Evolutionary conservation across 1,139 yeast species (phyloP), one percentile per base, ranked within the genome.

Genomic region (Candida freyschussii): DNA sequence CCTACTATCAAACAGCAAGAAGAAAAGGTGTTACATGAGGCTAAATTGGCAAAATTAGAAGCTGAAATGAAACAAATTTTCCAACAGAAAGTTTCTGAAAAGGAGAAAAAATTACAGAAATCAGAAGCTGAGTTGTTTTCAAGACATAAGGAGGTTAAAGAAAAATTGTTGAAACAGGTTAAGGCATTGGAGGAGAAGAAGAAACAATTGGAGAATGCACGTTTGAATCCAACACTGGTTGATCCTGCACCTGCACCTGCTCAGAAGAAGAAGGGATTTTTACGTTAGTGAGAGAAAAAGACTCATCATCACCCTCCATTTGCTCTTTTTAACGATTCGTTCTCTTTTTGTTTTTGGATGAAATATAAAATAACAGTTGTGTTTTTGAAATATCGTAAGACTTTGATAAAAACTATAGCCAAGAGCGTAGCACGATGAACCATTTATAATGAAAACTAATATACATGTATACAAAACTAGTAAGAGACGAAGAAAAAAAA

Each of bases 131-230:
- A 93, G 62, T 74, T 93, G 55, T 91, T 91, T 60, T 77, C 94
- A 24, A 79, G 95, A 60, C 98, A 93, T 63, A 85, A 86, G 61
- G 97, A 91, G 60, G 87, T 91, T 93, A 89, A 91, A 67, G 97
- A 89, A 55, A 86, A 85, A 62, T 72, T 91, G 56, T 72, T 83
- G 48, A 83, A 83, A 59, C 96, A 89, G 63, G 78, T 91, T 46
- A 79, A 79, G 56, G 77, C 87, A 51, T 72, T 91, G 56, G 97
- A 91, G 60, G 96, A 87, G 48, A 86, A 86, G 65, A 89, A 87
- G 65, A 72, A 69, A 41, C 89, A 81, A 57, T 70, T 91, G 52
- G 96, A 89, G 62, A 73, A 76, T 57, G 72, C 76, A 33, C 70
- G 76, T 50, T 68, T 78, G 22, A 64, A 62, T 40, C 80, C 76